phyloP scores from a whole-genome alignment of 371 early-diverging fungal genomes.

The Entomophthora muscae region DNA sequence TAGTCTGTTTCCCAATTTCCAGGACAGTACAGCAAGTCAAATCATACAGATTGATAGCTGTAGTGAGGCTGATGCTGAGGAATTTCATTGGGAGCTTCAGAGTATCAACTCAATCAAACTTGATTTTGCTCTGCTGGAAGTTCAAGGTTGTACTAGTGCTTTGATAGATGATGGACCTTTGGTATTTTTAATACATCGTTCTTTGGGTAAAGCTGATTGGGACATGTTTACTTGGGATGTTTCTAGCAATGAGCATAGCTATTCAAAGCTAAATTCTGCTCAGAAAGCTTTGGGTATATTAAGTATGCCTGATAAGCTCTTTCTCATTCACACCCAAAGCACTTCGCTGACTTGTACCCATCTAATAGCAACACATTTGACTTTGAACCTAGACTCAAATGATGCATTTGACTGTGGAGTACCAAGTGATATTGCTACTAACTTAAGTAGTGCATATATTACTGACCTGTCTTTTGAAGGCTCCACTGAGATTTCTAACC shows the following conservation, averaged over 20 bases:
- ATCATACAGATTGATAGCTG: not conserved
- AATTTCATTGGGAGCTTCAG: not conserved
- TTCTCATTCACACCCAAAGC: not conserved
- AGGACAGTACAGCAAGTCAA: not conserved
- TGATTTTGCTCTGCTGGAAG: not conserved
- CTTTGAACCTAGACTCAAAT: not conserved
- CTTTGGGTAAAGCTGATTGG: not conserved
- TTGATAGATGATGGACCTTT: not conserved
- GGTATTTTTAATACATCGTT: not conserved
- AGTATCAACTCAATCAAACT: not conserved
- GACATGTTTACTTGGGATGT: not conserved
- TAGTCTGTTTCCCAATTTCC: not conserved
- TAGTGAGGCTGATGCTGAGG: not conserved
- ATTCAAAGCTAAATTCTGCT: not conserved
- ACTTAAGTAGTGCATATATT: not conserved
- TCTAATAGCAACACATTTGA: not conserved
- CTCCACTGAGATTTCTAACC: not conserved
- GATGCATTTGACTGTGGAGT: not conserved
- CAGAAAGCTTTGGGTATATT: not conserved
- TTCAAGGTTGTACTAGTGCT: not conserved
- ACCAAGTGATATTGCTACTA: not conserved
- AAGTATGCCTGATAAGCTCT: not conserved
- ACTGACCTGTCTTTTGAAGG: not conserved
- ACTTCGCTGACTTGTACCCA: not conserved
- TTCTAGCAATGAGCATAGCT: not conserved